These are phyloP conservation scores for Penicillium desertorum DNA, from an alignment of 495 filamentous ascomycete genomes.

Conservation along the genomic window DNA sequence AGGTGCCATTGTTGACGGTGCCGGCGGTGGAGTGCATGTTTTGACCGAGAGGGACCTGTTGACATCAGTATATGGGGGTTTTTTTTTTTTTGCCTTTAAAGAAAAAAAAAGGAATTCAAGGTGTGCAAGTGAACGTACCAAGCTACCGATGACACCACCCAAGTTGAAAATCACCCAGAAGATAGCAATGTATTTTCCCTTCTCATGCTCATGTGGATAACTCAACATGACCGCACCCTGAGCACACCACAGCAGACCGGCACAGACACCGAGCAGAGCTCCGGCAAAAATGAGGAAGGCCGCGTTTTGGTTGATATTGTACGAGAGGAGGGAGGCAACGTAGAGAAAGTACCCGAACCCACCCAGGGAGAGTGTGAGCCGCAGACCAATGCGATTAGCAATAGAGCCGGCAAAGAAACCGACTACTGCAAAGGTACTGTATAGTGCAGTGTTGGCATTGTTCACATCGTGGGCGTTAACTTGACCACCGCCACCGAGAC, in stretches of 20 bases:
- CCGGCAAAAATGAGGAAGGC: constrained; percentile 61
- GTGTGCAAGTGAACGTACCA: constrained; percentile 48
- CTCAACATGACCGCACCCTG: constrained; percentile 97
- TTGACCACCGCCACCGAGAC: constrained; percentile 72
- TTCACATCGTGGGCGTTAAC: constrained; percentile 61
- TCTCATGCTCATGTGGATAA: constrained; percentile 77
- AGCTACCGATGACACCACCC: constrained; percentile 83
- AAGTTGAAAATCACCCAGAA: constrained; percentile 98
- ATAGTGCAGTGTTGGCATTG: constrained; percentile 70
- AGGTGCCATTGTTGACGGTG: constrained; percentile 78
- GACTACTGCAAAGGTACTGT: constrained; percentile 81
- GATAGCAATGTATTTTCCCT: constrained; percentile 84
- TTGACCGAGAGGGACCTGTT: constrained; percentile 71
- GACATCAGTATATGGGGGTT: background rate
- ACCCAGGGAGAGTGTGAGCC: constrained; percentile 70
- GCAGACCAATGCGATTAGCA: constrained; percentile 73
- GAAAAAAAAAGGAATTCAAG: background rate
- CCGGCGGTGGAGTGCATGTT: constrained; percentile 65
- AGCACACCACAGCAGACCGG: constrained; percentile 84
- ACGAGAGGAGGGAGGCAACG: constrained; percentile 72
- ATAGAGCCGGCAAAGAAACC: constrained; percentile 85
- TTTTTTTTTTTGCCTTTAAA: background rate
- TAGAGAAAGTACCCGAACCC: constrained; percentile 88
- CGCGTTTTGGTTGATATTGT: constrained; percentile 70
- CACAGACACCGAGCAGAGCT: constrained; percentile 67